Evolutionary conservation across 2,329 filamentous ascomycete genomes (phyloP), one percentile per base, ranked within the genome.

Genomic region (Aulographum hederae): DNA sequence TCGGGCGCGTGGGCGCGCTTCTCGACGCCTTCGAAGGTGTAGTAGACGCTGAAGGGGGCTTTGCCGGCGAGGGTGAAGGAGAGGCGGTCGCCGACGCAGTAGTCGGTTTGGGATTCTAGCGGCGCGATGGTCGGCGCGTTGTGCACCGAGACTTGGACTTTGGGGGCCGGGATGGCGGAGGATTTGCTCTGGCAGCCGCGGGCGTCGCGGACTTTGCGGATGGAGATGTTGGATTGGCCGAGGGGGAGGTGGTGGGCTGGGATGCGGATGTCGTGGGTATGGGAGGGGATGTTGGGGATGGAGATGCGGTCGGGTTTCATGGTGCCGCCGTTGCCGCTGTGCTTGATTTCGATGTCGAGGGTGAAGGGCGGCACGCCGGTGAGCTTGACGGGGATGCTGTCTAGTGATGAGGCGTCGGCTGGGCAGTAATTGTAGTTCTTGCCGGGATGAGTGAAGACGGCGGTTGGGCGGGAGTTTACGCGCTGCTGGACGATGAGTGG

Each of bases 361-460:
- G 75, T 76, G 58, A 98, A 98, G 0, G 89, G 89, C 5, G 86
- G 72, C 12, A 76, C 63, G 25, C 89, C 89, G 36, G 78, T 78
- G 13, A 98, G 65, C 2, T 69, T 74, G 36, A 98, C 77, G 0
- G 86, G 85, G 33, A 98, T 93, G 26, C 70, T 73, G 46, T 98
- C 85, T 44, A 91, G 81, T 19, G 74, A 71, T 33, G 72, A 71
- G 18, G 17, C 16, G 44, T 93, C 81, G 30, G 84, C 74, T 50
- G 84, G 77, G 57, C 89, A 98, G 54, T 86, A 93, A 50, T 89
- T 92, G 62, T 94, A 94, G 1, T 81, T 85, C 52, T 89, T 89
- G 12, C 85, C 85, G 3, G 85, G 81, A 41, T 80, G 80, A 36
- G 68, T 65, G 47, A 98, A 98, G 4, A 67, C 64, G 3, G 85